Base-by-base conservation (phyloP, 2,329 filamentous ascomycete species). In the Fusarium chaquense region DNA sequence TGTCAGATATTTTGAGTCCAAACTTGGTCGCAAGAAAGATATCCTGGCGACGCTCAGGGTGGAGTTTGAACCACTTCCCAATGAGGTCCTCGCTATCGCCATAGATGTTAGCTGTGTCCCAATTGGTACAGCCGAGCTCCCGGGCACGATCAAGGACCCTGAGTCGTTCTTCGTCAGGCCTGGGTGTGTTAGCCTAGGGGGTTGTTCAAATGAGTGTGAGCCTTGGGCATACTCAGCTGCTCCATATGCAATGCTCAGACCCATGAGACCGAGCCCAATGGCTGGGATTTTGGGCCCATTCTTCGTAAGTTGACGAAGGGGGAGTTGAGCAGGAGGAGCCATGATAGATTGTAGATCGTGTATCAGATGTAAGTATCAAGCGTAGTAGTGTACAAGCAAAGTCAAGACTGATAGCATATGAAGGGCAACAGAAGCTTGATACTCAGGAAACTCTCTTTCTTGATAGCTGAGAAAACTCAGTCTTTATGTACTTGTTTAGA, bases 211-310 rank as follows among this genome's bases (percentile, higher is more conserved):
- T 20, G 22, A 15, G 18, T 26, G 30, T 9, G 11, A 12, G 28
- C 26, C 2, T 18, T 68, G 50, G 57, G 70, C 67, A 44, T 61
- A 75, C 73, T 60, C 65, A 4, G 66, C n/a, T 20, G 67, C 35
- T 26, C 82, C 81, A 40, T 83, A 83, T 44, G 67, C 78, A 2
- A 72, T 45, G 26, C 77, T 77, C 26, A 84, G 69, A 4, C 85
- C 85, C 86, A 89, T 88, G 24, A 84, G 77, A 18, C 87, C 86
- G 33, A 87, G 82, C 13, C 87, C 86, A 10, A 88, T 70, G 11
- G 80, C 79, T 5, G 83, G 80, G 33, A 89, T 83, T 22, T 81
- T 71, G 0, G 85, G 85, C 18, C 86, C 86, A 69, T 84, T 80
- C 63, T 82, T 83, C 63, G 86, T 86, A 16, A 89, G 79, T 43